These are phyloP conservation scores for Aspergillus sclerotiicarbonarius DNA, from an alignment of 495 filamentous ascomycete species.

Conservation along the genomic window DNA sequence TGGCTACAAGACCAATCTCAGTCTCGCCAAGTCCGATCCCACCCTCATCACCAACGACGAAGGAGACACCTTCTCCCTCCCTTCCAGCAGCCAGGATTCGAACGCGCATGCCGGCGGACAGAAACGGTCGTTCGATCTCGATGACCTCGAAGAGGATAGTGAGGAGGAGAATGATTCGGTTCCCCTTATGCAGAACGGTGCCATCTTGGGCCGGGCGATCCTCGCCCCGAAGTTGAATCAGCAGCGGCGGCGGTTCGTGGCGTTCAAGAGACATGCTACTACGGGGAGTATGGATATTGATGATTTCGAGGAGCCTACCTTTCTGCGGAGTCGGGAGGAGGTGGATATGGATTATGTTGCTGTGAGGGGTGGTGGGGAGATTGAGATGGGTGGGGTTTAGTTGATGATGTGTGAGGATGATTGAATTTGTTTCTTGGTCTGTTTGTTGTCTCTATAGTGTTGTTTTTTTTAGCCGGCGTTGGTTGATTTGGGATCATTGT, in stretches of 20 bases:
- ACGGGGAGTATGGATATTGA: constrained; percentile 31
- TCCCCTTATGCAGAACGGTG: constrained; percentile 1
- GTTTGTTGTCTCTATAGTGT: background rate
- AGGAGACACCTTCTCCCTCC: constrained; percentile 42
- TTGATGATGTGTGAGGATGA: background rate
- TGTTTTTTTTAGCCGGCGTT: background rate
- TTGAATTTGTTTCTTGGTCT: background rate
- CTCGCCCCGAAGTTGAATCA: constrained; percentile 34
- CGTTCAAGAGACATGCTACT: constrained; percentile 11
- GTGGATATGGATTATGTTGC: constrained; percentile 35
- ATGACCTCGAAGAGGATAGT: constrained; percentile 16
- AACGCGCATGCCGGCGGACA: constrained; percentile 6
- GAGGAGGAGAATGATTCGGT: constrained; percentile 16
- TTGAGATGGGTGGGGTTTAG: constrained; percentile 19
- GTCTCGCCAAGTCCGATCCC: constrained; percentile 12
- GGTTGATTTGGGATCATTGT: no score
- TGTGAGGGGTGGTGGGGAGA: constrained; percentile 1
- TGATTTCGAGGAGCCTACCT: constrained; percentile 46
- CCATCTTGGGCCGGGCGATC: constrained; percentile 26
- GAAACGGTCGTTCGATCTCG: constrained; percentile 22
- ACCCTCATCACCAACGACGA: constrained; percentile 32
- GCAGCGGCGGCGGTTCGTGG: constrained; percentile 32
- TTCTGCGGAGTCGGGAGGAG: constrained; percentile 42
- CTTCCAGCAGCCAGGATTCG: constrained; percentile 48
- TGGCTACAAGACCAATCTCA: constrained; percentile 73